A percentile compares a stretch with the other conserved stretches of the same genome.
phyloP scores from a whole-genome alignment of 176 grass and related monocot species.

The Carex cristatella region DNA sequence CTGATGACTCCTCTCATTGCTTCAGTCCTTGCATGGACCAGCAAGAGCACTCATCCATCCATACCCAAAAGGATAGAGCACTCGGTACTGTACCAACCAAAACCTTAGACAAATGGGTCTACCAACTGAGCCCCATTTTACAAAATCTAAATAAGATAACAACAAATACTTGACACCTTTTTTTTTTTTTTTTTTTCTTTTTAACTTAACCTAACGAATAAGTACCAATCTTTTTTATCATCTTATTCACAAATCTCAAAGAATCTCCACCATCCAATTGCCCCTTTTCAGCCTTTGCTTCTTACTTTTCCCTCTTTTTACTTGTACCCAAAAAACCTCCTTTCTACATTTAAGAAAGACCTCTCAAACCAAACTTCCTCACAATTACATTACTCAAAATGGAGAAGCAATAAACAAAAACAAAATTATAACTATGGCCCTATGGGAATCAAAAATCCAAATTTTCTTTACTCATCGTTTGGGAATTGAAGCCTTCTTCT shows the following conservation, averaged over 20 bases:
- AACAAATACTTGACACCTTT: constrained; percentile 13
- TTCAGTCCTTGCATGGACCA: constrained; percentile 18
- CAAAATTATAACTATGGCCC: constrained; percentile 9
- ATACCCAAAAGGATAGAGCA: constrained; percentile 25
- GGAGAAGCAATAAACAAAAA: constrained; percentile 31
- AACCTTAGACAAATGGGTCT: constrained; percentile 31
- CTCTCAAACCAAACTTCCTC: constrained; percentile 52
- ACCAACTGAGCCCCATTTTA: constrained; percentile 16
- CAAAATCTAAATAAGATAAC: constrained; percentile 19
- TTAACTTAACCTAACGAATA: constrained; percentile 3
- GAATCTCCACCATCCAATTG: constrained; percentile 9
- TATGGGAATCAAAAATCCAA: constrained; percentile 24
- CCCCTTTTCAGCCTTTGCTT: constrained; percentile 27
- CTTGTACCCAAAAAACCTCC: constrained; percentile 34
- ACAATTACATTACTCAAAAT: constrained; percentile 39
- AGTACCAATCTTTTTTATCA: constrained; percentile 18
- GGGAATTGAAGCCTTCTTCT: constrained; percentile 49
- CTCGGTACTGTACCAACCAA: constrained; percentile 21
- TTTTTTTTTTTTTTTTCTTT: background rate
- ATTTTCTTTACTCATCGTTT: constrained; percentile 34
- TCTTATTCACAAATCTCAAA: constrained; percentile 28
- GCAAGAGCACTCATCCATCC: constrained; percentile 22
- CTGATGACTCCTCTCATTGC: constrained; percentile 6
- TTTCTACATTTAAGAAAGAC: constrained; percentile 45
- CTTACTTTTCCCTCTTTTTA: constrained; percentile 25